These are phyloP conservation scores for Aspergillus wentii DNA, from an alignment of 495 filamentous ascomycete species.

Conservation along the genomic window DNA sequence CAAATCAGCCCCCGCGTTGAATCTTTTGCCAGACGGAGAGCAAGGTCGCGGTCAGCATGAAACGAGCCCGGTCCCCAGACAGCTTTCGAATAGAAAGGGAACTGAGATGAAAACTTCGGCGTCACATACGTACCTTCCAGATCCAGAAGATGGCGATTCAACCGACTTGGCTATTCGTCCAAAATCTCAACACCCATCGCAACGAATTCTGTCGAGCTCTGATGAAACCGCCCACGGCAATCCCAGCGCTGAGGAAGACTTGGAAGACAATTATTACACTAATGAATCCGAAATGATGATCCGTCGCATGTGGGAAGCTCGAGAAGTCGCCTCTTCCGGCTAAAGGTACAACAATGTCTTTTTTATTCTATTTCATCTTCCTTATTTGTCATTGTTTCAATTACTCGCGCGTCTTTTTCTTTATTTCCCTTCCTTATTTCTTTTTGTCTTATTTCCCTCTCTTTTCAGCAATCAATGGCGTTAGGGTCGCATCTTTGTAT, in stretches of 20 bases:
- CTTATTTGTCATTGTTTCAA: not conserved
- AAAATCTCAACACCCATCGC: conserved; percentile 31
- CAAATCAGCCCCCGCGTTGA: conserved; percentile 36
- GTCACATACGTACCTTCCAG: conserved; percentile 28
- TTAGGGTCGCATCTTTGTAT: no score
- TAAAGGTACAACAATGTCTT: conserved; percentile 14
- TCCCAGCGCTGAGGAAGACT: conserved; percentile 17
- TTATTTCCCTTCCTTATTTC: not conserved
- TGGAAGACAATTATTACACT: conserved; percentile 18
- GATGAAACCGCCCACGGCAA: conserved; percentile 24
- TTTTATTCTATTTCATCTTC: not conserved
- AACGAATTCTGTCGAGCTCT: conserved; percentile 38
- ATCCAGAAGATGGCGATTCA: conserved; percentile 27
- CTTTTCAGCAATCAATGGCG: not conserved
- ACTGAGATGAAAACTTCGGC: conserved; percentile 19
- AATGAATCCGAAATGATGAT: conserved; percentile 38
- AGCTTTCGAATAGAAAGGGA: conserved; percentile 14
- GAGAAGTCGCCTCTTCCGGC: conserved; percentile 35
- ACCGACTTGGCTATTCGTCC: conserved; percentile 15
- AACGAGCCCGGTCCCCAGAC: conserved; percentile 20
- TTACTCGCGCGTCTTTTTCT: not conserved
- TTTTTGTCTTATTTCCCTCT: not conserved
- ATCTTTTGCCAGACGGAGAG: conserved; percentile 23
- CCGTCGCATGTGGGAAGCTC: conserved; percentile 46
- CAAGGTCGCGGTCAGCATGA: conserved; percentile 10